These are phyloP conservation scores for Nemania bipapillata DNA, from an alignment of 2,329 filamentous ascomycete species.

Conservation along the genomic window DNA sequence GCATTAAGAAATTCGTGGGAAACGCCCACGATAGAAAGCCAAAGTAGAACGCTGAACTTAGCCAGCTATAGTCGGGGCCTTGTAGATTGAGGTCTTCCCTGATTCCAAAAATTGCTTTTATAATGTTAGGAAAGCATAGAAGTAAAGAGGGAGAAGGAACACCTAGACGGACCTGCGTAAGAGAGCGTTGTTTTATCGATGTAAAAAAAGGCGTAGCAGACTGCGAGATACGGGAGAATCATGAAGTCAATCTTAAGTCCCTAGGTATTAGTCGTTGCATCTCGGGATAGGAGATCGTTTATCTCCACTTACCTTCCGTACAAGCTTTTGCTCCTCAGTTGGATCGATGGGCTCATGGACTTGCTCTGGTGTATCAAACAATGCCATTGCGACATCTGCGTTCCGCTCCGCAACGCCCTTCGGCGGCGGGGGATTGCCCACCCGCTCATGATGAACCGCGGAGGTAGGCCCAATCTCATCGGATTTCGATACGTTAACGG, in stretches of 20 bases:
- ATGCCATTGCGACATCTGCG: slow-evolving; percentile 43
- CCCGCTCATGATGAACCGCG: slow-evolving; percentile 27
- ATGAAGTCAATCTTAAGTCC: slow-evolving; percentile 61
- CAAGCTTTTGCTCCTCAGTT: slow-evolving; percentile 47
- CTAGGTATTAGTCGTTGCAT: not conserved
- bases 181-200: slow-evolving; percentile 63
- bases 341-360: slow-evolving; percentile 43
- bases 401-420: slow-evolving; percentile 31
- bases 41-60: slow-evolving; percentile 66
- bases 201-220: slow-evolving; percentile 65
- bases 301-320: slow-evolving; percentile 54
- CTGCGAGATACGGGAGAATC: slow-evolving; percentile 66
- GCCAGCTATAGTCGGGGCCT: slow-evolving; percentile 65
- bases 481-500: slow-evolving; percentile 21
- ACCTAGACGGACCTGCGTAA: slow-evolving; percentile 59
- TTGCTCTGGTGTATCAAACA: slow-evolving; percentile 45
- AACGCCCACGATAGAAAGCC: slow-evolving; percentile 65
- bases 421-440: not conserved
- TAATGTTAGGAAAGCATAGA: slow-evolving; percentile 7
- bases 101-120: slow-evolving; percentile 66
- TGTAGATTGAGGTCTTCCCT: slow-evolving; percentile 64
- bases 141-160: not conserved
- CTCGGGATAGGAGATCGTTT: not conserved
- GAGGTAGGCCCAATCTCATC: slow-evolving; percentile 26
- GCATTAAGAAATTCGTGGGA: slow-evolving; percentile 65